phyloP scores from a whole-genome alignment of 345 rosid species.

The Gossypium rotundifolium region DNA sequence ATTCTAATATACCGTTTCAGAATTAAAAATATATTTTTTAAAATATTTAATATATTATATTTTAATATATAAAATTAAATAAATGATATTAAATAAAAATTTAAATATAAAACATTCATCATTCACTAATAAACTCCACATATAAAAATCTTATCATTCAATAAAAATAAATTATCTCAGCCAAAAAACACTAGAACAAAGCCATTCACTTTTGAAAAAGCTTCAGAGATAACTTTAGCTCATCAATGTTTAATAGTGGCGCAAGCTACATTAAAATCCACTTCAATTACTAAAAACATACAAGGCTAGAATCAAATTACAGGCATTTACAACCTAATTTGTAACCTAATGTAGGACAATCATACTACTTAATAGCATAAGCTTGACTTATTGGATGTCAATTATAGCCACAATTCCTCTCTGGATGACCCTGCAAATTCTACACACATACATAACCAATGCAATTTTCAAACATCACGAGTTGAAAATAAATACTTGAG shows the following conservation, averaged over 20 bases:
- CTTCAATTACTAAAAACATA: background rate
- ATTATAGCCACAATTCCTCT: conserved; percentile 68
- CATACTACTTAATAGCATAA: background rate
- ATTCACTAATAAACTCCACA: too few relatives aligned
- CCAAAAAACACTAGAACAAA: background rate
- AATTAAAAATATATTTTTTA: too few relatives aligned
- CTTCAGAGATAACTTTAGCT: background rate
- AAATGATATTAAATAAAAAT: too few relatives aligned
- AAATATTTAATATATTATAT: too few relatives aligned
- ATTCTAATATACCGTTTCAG: too few relatives aligned
- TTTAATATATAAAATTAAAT: too few relatives aligned
- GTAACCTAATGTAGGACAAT: background rate
- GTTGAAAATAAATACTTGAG: too few relatives aligned
- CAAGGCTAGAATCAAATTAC: background rate
- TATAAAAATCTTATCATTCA: too few relatives aligned
- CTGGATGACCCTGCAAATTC: conserved; percentile 68
- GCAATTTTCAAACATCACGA: too few relatives aligned
- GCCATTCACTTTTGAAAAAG: background rate
- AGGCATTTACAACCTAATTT: background rate
- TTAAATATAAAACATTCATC: too few relatives aligned
- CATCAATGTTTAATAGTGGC: background rate
- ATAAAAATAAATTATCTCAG: background rate
- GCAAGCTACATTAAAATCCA: background rate
- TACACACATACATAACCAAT: conserved; percentile 88
- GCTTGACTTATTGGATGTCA: conserved; percentile 47